phyloP scores from a whole-genome alignment of 202 grass and related monocot species.

The Digitaria exilis region DNA sequence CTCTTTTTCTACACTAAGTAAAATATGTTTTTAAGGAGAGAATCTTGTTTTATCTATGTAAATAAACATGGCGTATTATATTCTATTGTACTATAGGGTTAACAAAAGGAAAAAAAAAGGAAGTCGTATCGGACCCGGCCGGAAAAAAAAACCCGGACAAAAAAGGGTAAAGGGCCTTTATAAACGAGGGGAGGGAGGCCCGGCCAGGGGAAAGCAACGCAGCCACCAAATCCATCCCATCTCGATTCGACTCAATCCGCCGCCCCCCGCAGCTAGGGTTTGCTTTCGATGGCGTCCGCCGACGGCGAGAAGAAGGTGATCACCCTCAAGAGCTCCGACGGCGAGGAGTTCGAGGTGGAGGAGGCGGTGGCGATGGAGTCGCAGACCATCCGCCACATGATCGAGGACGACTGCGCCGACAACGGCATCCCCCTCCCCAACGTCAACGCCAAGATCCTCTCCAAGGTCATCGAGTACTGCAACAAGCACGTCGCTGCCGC shows the following conservation, averaged over 20 bases:
- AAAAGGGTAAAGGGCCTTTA: no score
- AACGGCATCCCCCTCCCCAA: conserved; percentile 84
- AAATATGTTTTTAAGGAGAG: no score
- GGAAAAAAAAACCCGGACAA: no score
- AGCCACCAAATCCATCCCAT: background rate
- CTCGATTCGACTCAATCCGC: background rate
- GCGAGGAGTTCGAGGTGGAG: conserved; percentile 74
- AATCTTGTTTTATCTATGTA: no score
- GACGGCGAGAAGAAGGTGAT: conserved; percentile 56
- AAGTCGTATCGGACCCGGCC: no score
- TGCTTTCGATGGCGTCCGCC: conserved; percentile 3
- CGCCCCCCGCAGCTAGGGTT: conserved; percentile 11
- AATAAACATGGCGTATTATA: no score
- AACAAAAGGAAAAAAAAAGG: no score
- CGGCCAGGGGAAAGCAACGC: background rate
- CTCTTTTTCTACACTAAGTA: no score
- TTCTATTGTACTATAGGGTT: no score
- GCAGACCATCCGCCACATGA: conserved; percentile 90
- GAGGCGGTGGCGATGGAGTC: conserved; percentile 86
- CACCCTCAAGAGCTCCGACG: conserved; percentile 67
- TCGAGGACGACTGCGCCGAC: conserved; percentile 82
- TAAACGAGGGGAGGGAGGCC: background rate
- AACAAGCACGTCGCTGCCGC: conserved; percentile 64
- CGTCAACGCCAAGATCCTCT: conserved; percentile 85
- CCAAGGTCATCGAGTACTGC: conserved; percentile 92